phyloP scores from a whole-genome alignment of 2,329 filamentous ascomycete genomes.

The Lasiodiplodia theobromae region DNA sequence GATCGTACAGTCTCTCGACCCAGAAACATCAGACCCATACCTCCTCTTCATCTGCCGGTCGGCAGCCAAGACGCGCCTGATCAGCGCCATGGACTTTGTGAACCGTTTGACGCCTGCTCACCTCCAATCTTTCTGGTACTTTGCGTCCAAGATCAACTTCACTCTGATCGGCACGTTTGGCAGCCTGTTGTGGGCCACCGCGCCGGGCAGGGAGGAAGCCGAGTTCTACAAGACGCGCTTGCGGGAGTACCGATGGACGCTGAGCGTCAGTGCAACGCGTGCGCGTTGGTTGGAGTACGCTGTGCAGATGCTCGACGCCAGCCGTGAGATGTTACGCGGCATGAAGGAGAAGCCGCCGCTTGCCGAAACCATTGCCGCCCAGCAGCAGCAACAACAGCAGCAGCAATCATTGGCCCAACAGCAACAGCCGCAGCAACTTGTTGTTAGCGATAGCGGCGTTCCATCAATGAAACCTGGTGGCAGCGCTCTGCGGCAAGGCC shows the following conservation, averaged over 20 bases:
- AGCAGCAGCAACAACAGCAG: slow-evolving; percentile 16
- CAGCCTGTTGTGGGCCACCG: slow-evolving; percentile 86
- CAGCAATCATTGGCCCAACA: slow-evolving; percentile 2
- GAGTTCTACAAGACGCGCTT: slow-evolving; percentile 89
- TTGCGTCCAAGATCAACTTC: slow-evolving; percentile 87
- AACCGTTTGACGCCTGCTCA: slow-evolving; percentile 88
- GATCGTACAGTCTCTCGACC: slow-evolving; percentile 80
- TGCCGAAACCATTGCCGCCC: slow-evolving; percentile 1
- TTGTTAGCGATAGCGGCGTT: slow-evolving; percentile 26
- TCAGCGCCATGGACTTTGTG: slow-evolving; percentile 97
- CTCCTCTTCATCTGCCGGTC: slow-evolving; percentile 91
- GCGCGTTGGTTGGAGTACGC: slow-evolving; percentile 58
- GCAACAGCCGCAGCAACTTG: slow-evolving; percentile 12
- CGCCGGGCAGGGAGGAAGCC: slow-evolving; percentile 84
- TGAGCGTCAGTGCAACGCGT: slow-evolving; percentile 83
- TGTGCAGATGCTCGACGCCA: slow-evolving; percentile 54
- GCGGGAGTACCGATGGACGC: slow-evolving; percentile 91
- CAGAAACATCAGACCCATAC: slow-evolving; percentile 64
- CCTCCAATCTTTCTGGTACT: slow-evolving; percentile 91
- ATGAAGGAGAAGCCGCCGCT: slow-evolving; percentile 52
- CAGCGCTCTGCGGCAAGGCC: background rate
- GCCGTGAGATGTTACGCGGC: slow-evolving; percentile 52
- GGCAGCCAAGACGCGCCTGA: slow-evolving; percentile 90
- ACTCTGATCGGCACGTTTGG: slow-evolving; percentile 95
- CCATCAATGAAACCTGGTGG: slow-evolving; percentile 17